A percentile compares a stretch with the other conserved stretches of the same genome.
Conservation (phyloP, 257 asterid genomes). For the Rhazya stricta region DNA sequence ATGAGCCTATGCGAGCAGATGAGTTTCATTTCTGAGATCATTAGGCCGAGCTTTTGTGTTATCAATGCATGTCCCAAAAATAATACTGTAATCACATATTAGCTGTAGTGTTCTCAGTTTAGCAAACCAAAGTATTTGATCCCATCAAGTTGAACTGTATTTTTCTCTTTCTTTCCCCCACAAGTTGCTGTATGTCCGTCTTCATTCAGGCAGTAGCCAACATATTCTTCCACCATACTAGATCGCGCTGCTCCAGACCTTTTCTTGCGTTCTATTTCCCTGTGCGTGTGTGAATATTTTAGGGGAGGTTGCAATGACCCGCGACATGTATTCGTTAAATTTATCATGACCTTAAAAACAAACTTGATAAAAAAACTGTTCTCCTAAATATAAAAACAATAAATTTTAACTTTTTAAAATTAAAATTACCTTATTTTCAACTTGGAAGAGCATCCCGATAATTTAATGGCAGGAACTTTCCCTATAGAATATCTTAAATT, state of each 20-base stretch:
- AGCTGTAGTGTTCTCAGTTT: not conserved
- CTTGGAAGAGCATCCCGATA: too few relatives aligned
- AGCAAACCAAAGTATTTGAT: not conserved
- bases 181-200: not conserved
- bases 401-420: too few relatives aligned
- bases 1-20: not conserved
- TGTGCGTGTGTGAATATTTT: not conserved
- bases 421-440: too few relatives aligned
- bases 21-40: not conserved
- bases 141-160: not conserved
- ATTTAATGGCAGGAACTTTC: too few relatives aligned
- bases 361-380: too few relatives aligned
- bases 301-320: too few relatives aligned
- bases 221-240: too few relatives aligned
- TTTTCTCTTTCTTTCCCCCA: not conserved
- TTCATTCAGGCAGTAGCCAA: not conserved
- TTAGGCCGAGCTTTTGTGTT: not conserved
- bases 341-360: too few relatives aligned
- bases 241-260: not conserved
- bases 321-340: too few relatives aligned
- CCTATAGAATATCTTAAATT: not conserved
- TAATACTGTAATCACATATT: not conserved
- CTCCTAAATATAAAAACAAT: too few relatives aligned
- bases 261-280: not conserved
- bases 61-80: not conserved